Percentiles rank a stretch among this genome's conserved stretches.
phyloP scores from a whole-genome alignment of 768 basidiomycete genomes.

The Kwoniella botswanensis region DNA sequence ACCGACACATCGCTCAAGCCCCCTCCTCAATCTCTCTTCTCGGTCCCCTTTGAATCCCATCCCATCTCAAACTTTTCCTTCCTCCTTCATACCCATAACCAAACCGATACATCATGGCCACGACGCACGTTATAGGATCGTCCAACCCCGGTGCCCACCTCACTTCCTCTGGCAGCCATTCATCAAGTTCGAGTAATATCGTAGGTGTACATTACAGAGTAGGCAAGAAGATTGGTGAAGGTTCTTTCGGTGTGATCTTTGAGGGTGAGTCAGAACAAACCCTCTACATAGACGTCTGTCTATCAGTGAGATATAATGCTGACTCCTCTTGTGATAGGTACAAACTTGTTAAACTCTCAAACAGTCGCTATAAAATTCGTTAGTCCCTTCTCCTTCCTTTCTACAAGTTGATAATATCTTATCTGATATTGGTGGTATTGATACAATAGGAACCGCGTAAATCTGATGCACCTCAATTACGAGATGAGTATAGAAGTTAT shows the following conservation, averaged over 20 bases:
- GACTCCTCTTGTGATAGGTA: slow-evolving; percentile 65
- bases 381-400: slow-evolving; percentile 59
- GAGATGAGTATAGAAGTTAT: slow-evolving; percentile 98
- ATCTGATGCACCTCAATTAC: slow-evolving; percentile 95
- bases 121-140: slow-evolving; percentile 55
- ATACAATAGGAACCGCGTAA: slow-evolving; percentile 68
- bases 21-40: slow-evolving; percentile 19
- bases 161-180: slow-evolving; percentile 45
- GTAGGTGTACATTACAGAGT: slow-evolving; percentile 98
- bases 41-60: background rate
- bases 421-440: slow-evolving; percentile 1
- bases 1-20: slow-evolving; percentile 25
- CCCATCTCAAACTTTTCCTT: background rate
- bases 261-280: slow-evolving; percentile 67
- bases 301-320: slow-evolving; percentile 7
- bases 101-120: slow-evolving; percentile 41
- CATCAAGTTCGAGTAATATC: slow-evolving; percentile 61
- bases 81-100: background rate
- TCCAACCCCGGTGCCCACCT: slow-evolving; percentile 52
- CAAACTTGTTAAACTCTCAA: slow-evolving; percentile 96
- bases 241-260: slow-evolving; percentile 93
- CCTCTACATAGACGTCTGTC: slow-evolving; percentile 75
- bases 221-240: slow-evolving; percentile 99
- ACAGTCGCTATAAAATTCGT: slow-evolving; percentile 99
- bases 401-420: slow-evolving; percentile 58